Evolutionary conservation across 78 protist species (phyloP).

Genomic region (Neovahlkampfia damariscottae): DNA sequence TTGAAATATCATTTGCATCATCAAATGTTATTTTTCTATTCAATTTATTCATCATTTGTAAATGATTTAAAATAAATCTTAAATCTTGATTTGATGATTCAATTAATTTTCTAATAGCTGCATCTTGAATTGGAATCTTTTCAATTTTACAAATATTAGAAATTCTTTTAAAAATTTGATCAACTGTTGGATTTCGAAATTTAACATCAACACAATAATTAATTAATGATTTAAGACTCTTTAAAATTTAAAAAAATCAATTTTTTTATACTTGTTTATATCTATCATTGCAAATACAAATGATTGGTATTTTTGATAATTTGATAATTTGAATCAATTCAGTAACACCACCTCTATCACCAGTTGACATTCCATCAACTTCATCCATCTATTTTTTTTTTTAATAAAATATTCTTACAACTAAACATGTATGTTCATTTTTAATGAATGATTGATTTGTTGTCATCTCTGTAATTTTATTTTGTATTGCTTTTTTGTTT

Average conservation of each 20-base stretch:
- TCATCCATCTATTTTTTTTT: too few species aligned
- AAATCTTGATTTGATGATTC: slow-evolving; percentile 23
- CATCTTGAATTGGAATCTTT: neutral
- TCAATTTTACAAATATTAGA: slow-evolving; percentile 11
- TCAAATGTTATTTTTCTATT: neutral
- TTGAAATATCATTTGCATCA: neutral
- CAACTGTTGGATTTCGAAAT: slow-evolving; percentile 36
- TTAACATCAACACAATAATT: slow-evolving; percentile 59
- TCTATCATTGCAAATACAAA: slow-evolving; percentile 92
- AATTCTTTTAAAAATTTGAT: slow-evolving; percentile 6
- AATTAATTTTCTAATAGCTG: slow-evolving; percentile 13
- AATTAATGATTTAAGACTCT: slow-evolving; percentile 56
- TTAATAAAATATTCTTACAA: too few species aligned
- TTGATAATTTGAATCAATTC: slow-evolving; percentile 52
- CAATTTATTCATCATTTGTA: slow-evolving; percentile 18
- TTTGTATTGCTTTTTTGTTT: slow-evolving; percentile 38
- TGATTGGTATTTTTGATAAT: slow-evolving; percentile 70
- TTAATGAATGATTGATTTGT: neutral
- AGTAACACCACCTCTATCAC: slow-evolving; percentile 92
- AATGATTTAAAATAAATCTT: slow-evolving; percentile 32
- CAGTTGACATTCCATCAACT: slow-evolving; percentile 89
- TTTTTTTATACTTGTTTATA: too few species aligned
- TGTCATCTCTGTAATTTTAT: neutral
- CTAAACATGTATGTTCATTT: neutral
- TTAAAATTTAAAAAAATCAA: too few species aligned